Base-by-base conservation (phyloP, 2,329 filamentous ascomycete species). In the Aspergillus japonicus region DNA sequence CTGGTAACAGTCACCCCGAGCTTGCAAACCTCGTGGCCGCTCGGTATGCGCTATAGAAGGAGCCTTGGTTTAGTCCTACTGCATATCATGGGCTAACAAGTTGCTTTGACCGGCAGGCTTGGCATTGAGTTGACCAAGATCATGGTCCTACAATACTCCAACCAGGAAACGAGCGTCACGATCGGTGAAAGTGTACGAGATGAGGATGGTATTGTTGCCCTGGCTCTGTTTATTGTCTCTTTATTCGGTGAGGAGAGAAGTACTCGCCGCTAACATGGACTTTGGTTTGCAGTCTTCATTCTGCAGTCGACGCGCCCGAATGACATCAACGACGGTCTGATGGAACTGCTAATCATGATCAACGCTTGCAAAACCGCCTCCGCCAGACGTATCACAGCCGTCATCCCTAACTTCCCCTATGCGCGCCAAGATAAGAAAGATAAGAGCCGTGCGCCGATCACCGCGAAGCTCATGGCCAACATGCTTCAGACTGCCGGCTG, bases 331-430 rank as follows among this genome's bases (percentile, higher is more conserved):
- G 94, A 98, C 76, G 92, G 92, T 53, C 85, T 99, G 61, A 98
- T 99, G 94, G 94, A 99, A 79, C 86, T 98, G 42, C 85, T 98
- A 67, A 97, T 98, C 79, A 96, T 97, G 88, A 96, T 97, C 78
- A 96, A 96, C 74, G 94, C 94, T 64, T 97, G 94, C 83, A 89
- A 91, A 75, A 91, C 88, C 24, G 89, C 89, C 47, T 90, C 88
- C 39, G 94, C 94, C 12, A 88, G 93, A 65, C 90, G 94, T 65
- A 96, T 98, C 79, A 97, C 94, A 23, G 94, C 92, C 64, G 91
- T 97, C 65, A 90, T 97, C 54, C 94, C 94, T 67, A 97, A 96
- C 79, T 98, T 96, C 79, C 93, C 93, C 29, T 98, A 98, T 73
- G 93, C 94, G 14, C 88, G 94, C 53, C 94, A 98, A 79, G 95